Evolutionary conservation across 1,284 basidiomycete species (phyloP), one percentile per base, ranked within the genome.

Genomic region (Earliella scabrosa): DNA sequence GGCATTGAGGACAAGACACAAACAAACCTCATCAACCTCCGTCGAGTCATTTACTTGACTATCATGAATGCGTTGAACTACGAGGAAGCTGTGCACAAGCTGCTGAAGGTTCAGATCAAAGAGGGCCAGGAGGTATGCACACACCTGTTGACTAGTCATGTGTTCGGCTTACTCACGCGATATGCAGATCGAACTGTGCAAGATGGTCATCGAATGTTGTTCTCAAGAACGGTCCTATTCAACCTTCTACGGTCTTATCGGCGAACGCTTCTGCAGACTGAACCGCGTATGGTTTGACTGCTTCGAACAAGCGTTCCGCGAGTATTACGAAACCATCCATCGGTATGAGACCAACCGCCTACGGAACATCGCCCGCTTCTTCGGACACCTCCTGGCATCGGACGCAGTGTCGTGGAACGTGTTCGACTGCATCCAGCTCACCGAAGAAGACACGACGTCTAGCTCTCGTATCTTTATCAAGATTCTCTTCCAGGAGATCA

Each of bases 121-220:
- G 94, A 96, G 69, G 96, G 96, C 0, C 87, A 97, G 71, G 97
- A 98, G 86, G 93, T 95, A 68, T 51, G 79, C 43, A 5, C 5
- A 14, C n/a, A 34, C 40, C 39, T 4, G 18, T 53, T 18, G 16
- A 23, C 23, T 35, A 26, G 1, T 14, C 41, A 43, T 32, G 50
- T 9, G 40, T 50, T 38, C 53, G 7, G 21, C 21, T 10, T 7
- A 5, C 34, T 65, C 24, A 61, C 27, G 6, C 16, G 18, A 18
- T 43, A 14, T 29, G 7, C 65, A 96, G 92, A 92, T 95, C 66
- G 97, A 98, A 74, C 77, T 99, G 50, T 88, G 93, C 75, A 98
- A 99, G 80, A 99, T 99, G 97, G 85, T 99, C 58, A 91, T 99
- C 73, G 97, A 99, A 70, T 99, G 97, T 88, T 99, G 97, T 72